phyloP scores from a whole-genome alignment of 371 early-diverging fungal species.

The Caulochytrium protostelioides region DNA sequence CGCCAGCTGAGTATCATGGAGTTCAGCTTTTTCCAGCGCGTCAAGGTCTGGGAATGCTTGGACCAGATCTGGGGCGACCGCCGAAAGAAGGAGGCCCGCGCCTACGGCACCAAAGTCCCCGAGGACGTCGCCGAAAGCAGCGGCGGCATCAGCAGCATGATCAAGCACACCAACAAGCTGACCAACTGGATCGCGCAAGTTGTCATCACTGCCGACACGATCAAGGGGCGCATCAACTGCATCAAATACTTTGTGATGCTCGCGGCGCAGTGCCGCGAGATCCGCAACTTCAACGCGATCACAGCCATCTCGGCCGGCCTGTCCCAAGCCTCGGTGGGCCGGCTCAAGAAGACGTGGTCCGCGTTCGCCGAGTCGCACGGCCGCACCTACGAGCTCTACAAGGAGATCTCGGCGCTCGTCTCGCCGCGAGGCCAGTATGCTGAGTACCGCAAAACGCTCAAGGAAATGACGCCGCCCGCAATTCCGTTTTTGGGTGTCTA shows the following conservation, averaged over 20 bases:
- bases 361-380: conserved; percentile 15
- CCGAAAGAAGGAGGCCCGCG: conserved; percentile 14
- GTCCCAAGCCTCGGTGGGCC: conserved; percentile 21
- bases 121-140: neutral
- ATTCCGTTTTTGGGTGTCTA: conserved; percentile 32
- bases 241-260: conserved; percentile 21
- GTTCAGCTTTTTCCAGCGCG: conserved; percentile 9
- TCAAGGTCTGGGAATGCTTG: conserved; percentile 22
- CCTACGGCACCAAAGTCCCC: neutral
- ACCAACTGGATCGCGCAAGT: conserved; percentile 18
- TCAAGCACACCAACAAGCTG: conserved; percentile 27
- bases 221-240: conserved; percentile 12
- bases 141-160: conserved; percentile 19
- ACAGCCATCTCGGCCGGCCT: conserved; percentile 27
- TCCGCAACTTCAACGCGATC: conserved; percentile 28
- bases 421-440: conserved; percentile 29
- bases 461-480: conserved; percentile 15
- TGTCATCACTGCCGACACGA: conserved; percentile 11
- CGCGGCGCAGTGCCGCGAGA: conserved; percentile 22
- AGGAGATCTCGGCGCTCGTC: conserved; percentile 14
- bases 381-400: conserved; percentile 16
- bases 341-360: conserved; percentile 26
- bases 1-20: conserved; percentile 26
- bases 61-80: conserved; percentile 28
- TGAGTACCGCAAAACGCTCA: conserved; percentile 24